These are phyloP conservation scores for Xylariaceae sp. DNA, from an alignment of 2,329 filamentous ascomycete genomes.

Conservation along the genomic window DNA sequence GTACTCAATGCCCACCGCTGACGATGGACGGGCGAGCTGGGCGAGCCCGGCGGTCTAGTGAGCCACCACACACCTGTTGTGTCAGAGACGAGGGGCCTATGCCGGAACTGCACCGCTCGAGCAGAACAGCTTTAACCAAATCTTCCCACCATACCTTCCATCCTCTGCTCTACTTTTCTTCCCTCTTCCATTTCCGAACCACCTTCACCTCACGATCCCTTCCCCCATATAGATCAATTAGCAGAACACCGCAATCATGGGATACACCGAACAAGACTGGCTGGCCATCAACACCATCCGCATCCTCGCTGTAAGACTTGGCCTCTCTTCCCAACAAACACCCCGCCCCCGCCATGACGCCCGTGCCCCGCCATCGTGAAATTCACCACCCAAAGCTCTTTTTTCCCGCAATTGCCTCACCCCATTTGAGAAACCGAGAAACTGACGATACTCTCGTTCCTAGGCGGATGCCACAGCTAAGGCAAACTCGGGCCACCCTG, in stretches of 20 bases:
- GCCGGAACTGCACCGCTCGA: slow-evolving; percentile 4
- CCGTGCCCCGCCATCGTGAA: slow-evolving; percentile 28
- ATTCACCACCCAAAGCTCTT: slow-evolving; percentile 12
- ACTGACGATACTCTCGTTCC: slow-evolving; percentile 17
- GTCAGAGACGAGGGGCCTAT: slow-evolving; percentile 2
- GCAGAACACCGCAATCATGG: slow-evolving; percentile 57
- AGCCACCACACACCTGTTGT: background rate
- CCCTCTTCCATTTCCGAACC: slow-evolving; percentile 8
- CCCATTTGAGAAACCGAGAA: slow-evolving; percentile 2
- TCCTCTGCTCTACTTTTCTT: slow-evolving; percentile 10
- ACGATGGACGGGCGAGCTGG: too few species aligned
- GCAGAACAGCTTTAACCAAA: background rate
- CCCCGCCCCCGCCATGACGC: slow-evolving; percentile 24
- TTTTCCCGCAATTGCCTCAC: background rate
- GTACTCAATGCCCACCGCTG: too few species aligned
- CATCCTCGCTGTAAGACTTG: slow-evolving; percentile 76
- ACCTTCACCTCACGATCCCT: too few species aligned
- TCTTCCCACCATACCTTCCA: slow-evolving; percentile 2
- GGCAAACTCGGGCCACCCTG: slow-evolving; percentile 97
- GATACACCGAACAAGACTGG: slow-evolving; percentile 81
- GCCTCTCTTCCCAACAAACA: slow-evolving; percentile 9
- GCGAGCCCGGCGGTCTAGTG: too few species aligned
- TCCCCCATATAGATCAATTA: slow-evolving; percentile 5
- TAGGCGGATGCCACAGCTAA: slow-evolving; percentile 96
- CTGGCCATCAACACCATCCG: slow-evolving; percentile 98